These are phyloP conservation scores for Ganoderma leucocontextum DNA, from an alignment of 1,284 basidiomycete genomes.

Conservation along the genomic window DNA sequence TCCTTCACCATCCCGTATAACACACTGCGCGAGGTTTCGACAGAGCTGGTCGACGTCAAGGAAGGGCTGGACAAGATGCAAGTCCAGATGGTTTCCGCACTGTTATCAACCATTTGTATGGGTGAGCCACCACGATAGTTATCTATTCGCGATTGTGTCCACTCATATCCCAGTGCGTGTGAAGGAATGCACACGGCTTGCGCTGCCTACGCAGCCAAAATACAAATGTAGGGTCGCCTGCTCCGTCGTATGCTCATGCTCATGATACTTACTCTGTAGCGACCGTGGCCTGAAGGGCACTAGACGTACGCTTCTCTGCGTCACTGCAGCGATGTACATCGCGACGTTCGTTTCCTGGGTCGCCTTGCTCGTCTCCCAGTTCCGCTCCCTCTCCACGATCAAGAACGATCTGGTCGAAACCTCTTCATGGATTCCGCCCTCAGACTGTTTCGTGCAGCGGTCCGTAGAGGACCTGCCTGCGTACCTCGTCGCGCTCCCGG, in stretches of 20 bases:
- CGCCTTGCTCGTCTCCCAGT: not conserved
- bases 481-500: not conserved
- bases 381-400: not conserved
- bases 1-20: not conserved
- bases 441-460: not conserved
- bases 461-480: not conserved
- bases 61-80: not conserved
- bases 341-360: not conserved
- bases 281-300: not conserved
- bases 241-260: too few species aligned
- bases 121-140: not conserved
- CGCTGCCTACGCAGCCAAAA: not conserved
- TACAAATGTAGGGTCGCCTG: not conserved
- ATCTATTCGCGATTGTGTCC: not conserved
- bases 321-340: not conserved
- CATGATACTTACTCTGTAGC: not conserved
- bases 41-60: not conserved
- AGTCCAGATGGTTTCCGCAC: not conserved
- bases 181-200: not conserved
- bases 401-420: not conserved
- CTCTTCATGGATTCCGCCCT: not conserved
- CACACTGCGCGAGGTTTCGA: not conserved
- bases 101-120: not conserved
- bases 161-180: not conserved
- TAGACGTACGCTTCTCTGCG: not conserved